Percentiles rank a stretch among this genome's conserved stretches.
These are phyloP conservation scores for Mycena galopus DNA, from an alignment of 768 basidiomycete species.

Conservation along the genomic window DNA sequence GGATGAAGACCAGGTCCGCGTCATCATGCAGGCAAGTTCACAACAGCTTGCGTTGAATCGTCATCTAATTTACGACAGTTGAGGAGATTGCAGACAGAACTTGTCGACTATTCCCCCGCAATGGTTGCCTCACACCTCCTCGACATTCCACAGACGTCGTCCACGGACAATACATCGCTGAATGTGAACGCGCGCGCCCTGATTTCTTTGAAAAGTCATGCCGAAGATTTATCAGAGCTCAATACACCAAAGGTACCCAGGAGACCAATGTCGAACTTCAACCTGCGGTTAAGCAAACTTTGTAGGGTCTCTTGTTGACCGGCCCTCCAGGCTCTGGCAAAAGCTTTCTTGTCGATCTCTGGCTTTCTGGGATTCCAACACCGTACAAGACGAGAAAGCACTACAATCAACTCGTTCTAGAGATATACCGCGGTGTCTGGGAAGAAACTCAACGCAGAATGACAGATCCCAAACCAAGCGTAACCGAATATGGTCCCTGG, in stretches of 20 bases:
- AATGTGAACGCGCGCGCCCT: conserved; percentile 43
- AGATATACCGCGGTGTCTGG: conserved; percentile 68
- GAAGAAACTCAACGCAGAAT: conserved; percentile 60
- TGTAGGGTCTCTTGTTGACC: conserved; percentile 62
- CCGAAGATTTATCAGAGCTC: conserved; percentile 65
- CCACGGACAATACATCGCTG: conserved; percentile 32
- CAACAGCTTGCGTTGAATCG: neutral
- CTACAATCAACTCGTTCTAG: conserved; percentile 69
- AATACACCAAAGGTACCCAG: conserved; percentile 62
- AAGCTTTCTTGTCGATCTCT: conserved; percentile 68
- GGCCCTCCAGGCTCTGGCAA: conserved; percentile 68
- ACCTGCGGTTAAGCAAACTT: neutral
- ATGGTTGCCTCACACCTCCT: conserved; percentile 46
- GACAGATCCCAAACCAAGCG: conserved; percentile 29
- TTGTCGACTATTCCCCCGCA: conserved; percentile 65
- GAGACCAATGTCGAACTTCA: neutral
- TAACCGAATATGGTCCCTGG: conserved; percentile 42
- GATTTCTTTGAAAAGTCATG: conserved; percentile 58
- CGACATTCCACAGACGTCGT: conserved; percentile 41
- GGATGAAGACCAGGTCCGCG: conserved; percentile 67
- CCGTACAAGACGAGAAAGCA: conserved; percentile 68
- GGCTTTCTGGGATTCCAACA: conserved; percentile 66
- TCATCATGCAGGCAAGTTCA: conserved; percentile 60
- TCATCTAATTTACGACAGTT: conserved; percentile 50
- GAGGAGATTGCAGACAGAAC: conserved; percentile 58